phyloP scores from a whole-genome alignment of 345 rosid species.

The Aethionema arabicum region DNA sequence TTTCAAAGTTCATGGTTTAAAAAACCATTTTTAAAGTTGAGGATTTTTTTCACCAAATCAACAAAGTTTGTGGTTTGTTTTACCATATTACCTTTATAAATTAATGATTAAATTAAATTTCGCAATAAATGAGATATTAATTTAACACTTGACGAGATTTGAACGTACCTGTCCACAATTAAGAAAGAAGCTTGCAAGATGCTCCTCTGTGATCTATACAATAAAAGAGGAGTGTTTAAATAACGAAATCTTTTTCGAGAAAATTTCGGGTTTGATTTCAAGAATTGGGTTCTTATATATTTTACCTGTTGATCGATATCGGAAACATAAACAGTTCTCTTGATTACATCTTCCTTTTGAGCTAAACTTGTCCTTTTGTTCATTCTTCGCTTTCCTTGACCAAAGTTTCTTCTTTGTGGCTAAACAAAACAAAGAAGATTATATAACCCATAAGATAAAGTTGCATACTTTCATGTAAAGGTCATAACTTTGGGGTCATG shows the following conservation, averaged over 20 bases:
- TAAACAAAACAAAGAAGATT: slow-evolving; percentile 2
- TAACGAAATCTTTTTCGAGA: slow-evolving; percentile 8
- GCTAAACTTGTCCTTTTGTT: slow-evolving; percentile 83
- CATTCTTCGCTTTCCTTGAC: slow-evolving; percentile 75
- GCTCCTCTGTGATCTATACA: slow-evolving; percentile 94
- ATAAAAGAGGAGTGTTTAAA: slow-evolving; percentile 19
- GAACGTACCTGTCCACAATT: slow-evolving; percentile 88
- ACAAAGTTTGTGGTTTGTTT: no score
- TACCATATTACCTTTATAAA: no score
- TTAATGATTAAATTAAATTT: no score
- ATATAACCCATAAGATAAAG: neutral
- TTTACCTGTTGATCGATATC: slow-evolving; percentile 41
- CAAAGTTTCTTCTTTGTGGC: slow-evolving; percentile 66
- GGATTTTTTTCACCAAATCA: no score
- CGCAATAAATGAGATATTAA: no score
- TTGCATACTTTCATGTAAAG: neutral
- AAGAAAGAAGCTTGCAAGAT: slow-evolving; percentile 82
- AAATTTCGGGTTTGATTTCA: neutral
- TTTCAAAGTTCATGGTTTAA: no score
- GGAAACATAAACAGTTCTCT: slow-evolving; percentile 46
- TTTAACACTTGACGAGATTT: no score
- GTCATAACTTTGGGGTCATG: neutral
- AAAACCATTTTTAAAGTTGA: no score
- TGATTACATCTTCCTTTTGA: slow-evolving; percentile 85
- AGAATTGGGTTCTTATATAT: neutral